phyloP scores from a whole-genome alignment of 2,329 filamentous ascomycete genomes.

The Fusarium sp. region DNA sequence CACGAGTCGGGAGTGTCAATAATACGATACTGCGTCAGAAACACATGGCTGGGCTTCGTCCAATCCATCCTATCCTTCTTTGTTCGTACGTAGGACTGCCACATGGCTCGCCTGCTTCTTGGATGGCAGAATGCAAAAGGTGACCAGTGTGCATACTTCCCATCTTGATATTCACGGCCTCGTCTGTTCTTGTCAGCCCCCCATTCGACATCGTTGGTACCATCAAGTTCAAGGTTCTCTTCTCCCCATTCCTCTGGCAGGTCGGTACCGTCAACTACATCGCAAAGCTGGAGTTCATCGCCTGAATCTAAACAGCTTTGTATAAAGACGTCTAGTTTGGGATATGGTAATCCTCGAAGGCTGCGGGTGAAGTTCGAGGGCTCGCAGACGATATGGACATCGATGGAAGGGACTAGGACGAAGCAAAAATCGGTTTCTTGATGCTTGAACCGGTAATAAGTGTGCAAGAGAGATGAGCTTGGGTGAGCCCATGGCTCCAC shows the following conservation, averaged over 20 bases:
- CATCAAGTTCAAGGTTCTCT: not conserved
- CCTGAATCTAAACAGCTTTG: not conserved
- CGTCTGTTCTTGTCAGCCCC: not conserved
- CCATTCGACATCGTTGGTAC: not conserved
- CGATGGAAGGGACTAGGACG: not conserved
- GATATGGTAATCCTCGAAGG: not conserved
- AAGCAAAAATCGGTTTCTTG: rapidly evolving
- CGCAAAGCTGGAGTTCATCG: rapidly evolving
- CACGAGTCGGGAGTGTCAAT: not conserved
- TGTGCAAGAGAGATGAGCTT: not conserved
- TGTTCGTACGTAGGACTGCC: not conserved
- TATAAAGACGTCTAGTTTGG: not conserved
- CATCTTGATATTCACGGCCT: rapidly evolving
- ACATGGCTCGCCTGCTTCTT: not conserved
- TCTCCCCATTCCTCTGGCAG: not conserved
- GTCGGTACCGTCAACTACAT: not conserved
- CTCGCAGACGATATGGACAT: not conserved
- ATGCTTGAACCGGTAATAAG: not conserved
- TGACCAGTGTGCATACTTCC: not conserved
- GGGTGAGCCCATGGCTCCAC: not conserved
- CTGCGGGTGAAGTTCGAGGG: not conserved
- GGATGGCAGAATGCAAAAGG: not conserved
- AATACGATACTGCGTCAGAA: not conserved
- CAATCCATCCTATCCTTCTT: not conserved
- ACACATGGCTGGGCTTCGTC: not conserved